Base-by-base conservation (phyloP, 306 rosid species). In the Quercus berberidifolia region DNA sequence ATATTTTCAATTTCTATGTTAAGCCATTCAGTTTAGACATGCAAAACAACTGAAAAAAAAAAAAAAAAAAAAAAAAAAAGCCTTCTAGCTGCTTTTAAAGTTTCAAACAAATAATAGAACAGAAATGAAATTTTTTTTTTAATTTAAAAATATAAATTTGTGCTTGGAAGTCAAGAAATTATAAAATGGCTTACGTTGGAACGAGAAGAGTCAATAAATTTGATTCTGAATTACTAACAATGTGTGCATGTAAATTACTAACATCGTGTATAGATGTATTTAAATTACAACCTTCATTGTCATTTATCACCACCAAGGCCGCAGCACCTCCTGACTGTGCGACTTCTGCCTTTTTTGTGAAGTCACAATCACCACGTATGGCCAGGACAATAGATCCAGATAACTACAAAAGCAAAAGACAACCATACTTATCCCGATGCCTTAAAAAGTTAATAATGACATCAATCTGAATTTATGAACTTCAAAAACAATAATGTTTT, bases 331-430 rank as follows among this genome's bases (percentile, higher is more conserved):
- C 91, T 2, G 89, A 83, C 79, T 91, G 88, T 62, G 93, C 97
- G 35, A 82, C 41, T 70, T 73, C 67, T 31, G 97, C 99, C 86
- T 96, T 96, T 38, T 52, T 55, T 11, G 92, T 72, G 87, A 89
- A 96, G 87, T 96, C 99, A 78, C 99, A 96, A 31, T 31, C 88
- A 75, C 99, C 99, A 25, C 99, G 98, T 14, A 9, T 55, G 15
- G 93, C 80, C 80, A 96, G 57, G 86, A 87, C 91, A 85, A 88
- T 79, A 62, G 92, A 84, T 28, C 97, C 92, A 75, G 91, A 87
- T 85, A 93, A 74, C 98, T 96, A 84, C 79, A 84, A 55, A n/a
- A 28, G 57, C 71, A 76, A 71, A 25, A 75, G 26, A 12, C 17
- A 52, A 54, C 60, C 65, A 33, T 35, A 31, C 67, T 73, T 72